Evolutionary conservation across 306 rosid species (phyloP).

Genomic region (Oxytropis ochrocephala): DNA sequence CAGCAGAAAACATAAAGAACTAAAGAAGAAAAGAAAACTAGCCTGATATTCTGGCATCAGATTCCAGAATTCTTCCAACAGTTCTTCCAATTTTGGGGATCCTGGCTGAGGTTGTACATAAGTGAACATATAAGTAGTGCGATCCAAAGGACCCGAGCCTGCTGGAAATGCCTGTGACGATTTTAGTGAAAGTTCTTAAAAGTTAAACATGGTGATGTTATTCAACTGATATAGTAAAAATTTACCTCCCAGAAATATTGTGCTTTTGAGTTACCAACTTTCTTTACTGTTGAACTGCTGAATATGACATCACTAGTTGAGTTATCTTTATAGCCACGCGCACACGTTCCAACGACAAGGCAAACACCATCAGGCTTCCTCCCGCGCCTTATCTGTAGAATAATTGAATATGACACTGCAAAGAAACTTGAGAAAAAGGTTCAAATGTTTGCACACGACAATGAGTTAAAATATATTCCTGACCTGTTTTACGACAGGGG

Average conservation of each 20-base stretch:
- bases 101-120: conserved; percentile 80
- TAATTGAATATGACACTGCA: conserved; percentile 18
- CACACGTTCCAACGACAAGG: conserved; percentile 94
- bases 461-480: not conserved
- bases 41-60: conserved; percentile 94
- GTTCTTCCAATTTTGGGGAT: conserved; percentile 73
- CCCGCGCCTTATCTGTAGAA: conserved; percentile 70
- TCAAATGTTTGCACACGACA: not conserved
- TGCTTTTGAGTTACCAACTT: conserved; percentile 64
- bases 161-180: conserved; percentile 88
- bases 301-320: conserved; percentile 75
- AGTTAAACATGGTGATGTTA: not conserved
- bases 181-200: conserved; percentile 21
- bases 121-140: conserved; percentile 91
- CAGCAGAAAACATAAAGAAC: not conserved
- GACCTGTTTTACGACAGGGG: conserved; percentile 91
- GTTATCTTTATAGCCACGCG: conserved; percentile 66
- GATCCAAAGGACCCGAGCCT: conserved; percentile 86
- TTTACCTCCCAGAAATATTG: conserved; percentile 96
- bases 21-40: conserved; percentile 13
- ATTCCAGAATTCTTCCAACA: conserved; percentile 83
- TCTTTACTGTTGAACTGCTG: conserved; percentile 64
- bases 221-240: not conserved
- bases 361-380: conserved; percentile 92
- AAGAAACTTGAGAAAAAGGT: conserved; percentile 15